These are phyloP conservation scores for Zygoascus bituminiphila DNA, from an alignment of 805 yeast species.

Conservation along the genomic window DNA sequence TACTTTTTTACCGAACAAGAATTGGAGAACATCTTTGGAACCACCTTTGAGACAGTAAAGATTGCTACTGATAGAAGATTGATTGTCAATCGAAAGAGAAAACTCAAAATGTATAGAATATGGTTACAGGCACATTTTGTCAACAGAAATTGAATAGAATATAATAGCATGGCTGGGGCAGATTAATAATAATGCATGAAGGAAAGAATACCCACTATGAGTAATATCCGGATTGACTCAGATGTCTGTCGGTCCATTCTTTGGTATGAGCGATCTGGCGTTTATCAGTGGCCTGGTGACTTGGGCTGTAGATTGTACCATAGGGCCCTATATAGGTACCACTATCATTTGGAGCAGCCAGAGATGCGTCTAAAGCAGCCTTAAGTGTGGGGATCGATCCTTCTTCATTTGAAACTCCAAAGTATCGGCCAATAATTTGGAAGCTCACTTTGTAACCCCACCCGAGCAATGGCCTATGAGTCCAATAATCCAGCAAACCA, in stretches of 20 bases:
- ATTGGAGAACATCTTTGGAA: slow-evolving; percentile 60
- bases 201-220: background rate
- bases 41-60: slow-evolving; percentile 55
- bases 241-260: slow-evolving; percentile 66
- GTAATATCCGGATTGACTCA: slow-evolving; percentile 20
- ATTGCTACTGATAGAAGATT: slow-evolving; percentile 88
- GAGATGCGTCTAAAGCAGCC: slow-evolving; percentile 48
- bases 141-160: slow-evolving; percentile 18
- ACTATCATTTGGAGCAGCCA: slow-evolving; percentile 46
- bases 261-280: slow-evolving; percentile 62
- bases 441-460: slow-evolving; percentile 61
- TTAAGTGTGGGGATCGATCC: slow-evolving; percentile 59
- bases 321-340: slow-evolving; percentile 62
- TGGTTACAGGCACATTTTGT: slow-evolving; percentile 93
- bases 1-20: slow-evolving; percentile 96
- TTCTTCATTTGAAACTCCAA: slow-evolving; percentile 66
- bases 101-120: slow-evolving; percentile 89
- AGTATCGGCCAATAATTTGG: slow-evolving; percentile 56
- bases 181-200: too few relatives aligned
- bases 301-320: slow-evolving; percentile 50
- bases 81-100: slow-evolving; percentile 84
- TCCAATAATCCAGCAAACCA: slow-evolving; percentile 66
- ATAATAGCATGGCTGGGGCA: too few relatives aligned
- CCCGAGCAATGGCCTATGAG: slow-evolving; percentile 71
- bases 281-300: slow-evolving; percentile 47